Base-by-base conservation (phyloP, 345 rosid genomes). In the Syzygium aqueum region DNA sequence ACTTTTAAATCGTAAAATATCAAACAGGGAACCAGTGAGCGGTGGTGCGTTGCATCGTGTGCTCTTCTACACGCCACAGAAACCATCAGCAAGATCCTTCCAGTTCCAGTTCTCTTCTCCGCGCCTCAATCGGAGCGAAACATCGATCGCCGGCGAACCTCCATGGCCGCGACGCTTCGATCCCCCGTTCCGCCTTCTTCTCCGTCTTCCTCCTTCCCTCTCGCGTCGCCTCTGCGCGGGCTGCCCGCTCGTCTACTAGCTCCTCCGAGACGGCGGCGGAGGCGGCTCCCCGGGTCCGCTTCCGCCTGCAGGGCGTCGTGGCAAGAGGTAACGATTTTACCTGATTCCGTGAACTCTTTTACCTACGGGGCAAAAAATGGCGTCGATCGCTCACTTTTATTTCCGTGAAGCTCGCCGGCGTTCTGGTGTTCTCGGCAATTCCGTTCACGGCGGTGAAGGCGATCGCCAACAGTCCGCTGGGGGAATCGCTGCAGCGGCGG, bases 371-470 rank as follows among this genome's bases (percentile, higher is more conserved):
- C 46, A n/a, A 77, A 7, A 86, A 30, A 37, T 23, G 73, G 84
- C 53, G 56, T 43, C 19, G 46, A 21, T 16, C 11, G 46, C 57
- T 59, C 46, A 53, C n/a, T 14, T 33, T 28, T 40, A 87, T 28
- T n/a, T 30, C 19, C 59, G 16, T 43, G 85, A 87, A 97, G 99
- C 96, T 96, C 28, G 98, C 94, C 14, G 98, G 98, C 43, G 97
- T 97, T 87, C 89, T 97, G 89, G 94, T 96, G 21, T 95, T 97
- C 93, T 97, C 98, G 49, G 98, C 98, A 85, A 91, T 95, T 85
- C 99, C 99, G 0, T 97, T 96, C 92, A 95, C 97, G 52, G 97
- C 92, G 46, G 99, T 97, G 65, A 97, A 96, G 90, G 98, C 98
- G 91, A 93, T 97, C 27, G 99, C 99, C 14, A 97, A 95, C 84